Conservation (phyloP, 495 filamentous ascomycete species). For the Daldinia childiae region DNA sequence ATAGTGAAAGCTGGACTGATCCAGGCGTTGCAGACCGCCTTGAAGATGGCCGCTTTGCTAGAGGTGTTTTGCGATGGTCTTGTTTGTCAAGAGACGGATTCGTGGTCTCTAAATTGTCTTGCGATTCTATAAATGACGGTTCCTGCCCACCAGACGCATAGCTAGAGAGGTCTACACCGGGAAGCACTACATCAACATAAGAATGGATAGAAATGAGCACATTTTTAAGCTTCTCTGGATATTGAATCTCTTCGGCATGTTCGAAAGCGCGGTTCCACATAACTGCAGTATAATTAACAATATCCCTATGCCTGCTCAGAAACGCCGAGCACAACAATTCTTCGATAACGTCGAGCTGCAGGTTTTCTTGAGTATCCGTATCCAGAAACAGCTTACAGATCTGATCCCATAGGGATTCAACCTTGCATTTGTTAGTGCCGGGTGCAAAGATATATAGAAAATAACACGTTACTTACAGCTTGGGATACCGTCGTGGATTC, state of each 20-base stretch:
- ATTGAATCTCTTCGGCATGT: constrained; percentile 49
- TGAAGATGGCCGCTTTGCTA: constrained; percentile 31
- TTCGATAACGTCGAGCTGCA: constrained; percentile 52
- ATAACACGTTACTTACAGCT: constrained; percentile 47
- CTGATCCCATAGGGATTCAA: constrained; percentile 54
- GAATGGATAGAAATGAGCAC: constrained; percentile 51
- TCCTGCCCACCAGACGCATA: constrained; percentile 43
- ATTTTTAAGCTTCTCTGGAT: constrained; percentile 54
- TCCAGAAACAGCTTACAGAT: constrained; percentile 47
- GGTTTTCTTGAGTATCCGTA: constrained; percentile 45
- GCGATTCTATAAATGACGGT: constrained; percentile 62
- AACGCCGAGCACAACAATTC: constrained; percentile 55
- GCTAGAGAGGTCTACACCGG: constrained; percentile 50
- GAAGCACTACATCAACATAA: constrained; percentile 53
- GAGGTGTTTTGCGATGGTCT: constrained; percentile 36
- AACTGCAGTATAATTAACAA: constrained; percentile 51
- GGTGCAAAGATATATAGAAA: not conserved
- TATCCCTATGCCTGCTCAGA: constrained; percentile 53
- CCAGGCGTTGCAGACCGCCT: constrained; percentile 42
- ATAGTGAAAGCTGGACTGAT: constrained; percentile 37
- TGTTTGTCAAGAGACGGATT: constrained; percentile 32
- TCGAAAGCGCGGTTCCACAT: constrained; percentile 59
- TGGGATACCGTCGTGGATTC: constrained; percentile 43
- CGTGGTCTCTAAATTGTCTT: constrained; percentile 53
- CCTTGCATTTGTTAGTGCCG: constrained; percentile 40